These are phyloP conservation scores for Lentinula sp. DNA, from an alignment of 768 basidiomycete species.

Conservation along the genomic window DNA sequence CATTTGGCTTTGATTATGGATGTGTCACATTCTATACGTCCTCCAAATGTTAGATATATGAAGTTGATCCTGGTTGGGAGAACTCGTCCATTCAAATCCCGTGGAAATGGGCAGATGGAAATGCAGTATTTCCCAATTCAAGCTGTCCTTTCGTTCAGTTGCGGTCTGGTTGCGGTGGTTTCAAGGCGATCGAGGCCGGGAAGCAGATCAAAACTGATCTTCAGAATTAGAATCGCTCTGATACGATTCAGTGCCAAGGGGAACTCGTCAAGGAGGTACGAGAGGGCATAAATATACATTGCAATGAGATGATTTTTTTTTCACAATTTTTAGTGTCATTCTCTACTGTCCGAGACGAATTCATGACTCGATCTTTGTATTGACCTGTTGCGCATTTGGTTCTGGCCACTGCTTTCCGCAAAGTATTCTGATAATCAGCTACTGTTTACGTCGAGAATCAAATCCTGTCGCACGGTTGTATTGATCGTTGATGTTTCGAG, in stretches of 20 bases:
- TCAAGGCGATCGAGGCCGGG: not conserved
- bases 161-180: not conserved
- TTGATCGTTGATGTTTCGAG: not conserved
- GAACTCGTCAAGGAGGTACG: too few species aligned
- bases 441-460: not conserved
- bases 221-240: not conserved
- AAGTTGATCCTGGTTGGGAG: not conserved
- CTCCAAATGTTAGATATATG: not conserved
- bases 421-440: not conserved
- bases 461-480: not conserved
- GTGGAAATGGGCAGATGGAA: not conserved
- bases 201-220: not conserved
- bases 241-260: too few species aligned
- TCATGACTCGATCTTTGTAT: not conserved
- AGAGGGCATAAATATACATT: not conserved
- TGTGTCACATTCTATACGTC: too few species aligned
- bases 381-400: too few species aligned
- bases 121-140: not conserved
- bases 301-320: not conserved
- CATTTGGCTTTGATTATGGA: too few species aligned
- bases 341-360: not conserved
- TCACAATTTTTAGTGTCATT: not conserved
- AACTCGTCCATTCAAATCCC: not conserved
- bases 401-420: not conserved
- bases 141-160: not conserved